Percentiles rank a stretch among this genome's conserved stretches.
These are phyloP conservation scores for Eutypa lata DNA, from an alignment of 2,329 filamentous ascomycete species.

Conservation along the genomic window DNA sequence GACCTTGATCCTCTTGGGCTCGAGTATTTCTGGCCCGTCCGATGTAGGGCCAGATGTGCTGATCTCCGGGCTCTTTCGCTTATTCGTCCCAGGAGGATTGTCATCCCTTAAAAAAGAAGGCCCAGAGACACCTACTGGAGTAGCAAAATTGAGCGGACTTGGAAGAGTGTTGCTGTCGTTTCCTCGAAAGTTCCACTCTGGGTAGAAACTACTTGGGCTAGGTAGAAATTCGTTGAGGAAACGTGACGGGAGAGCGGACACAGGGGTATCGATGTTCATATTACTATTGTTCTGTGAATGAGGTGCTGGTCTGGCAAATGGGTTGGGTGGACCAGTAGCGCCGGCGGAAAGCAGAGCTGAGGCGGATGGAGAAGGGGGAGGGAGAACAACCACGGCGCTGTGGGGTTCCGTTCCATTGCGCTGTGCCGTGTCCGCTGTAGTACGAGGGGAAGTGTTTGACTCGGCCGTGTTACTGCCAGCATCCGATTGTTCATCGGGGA, in stretches of 20 bases:
- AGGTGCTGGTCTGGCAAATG: conserved; percentile 83
- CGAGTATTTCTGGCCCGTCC: conserved; percentile 42
- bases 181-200: conserved; percentile 77
- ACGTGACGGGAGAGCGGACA: conserved; percentile 88
- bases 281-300: conserved; percentile 56
- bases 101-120: conserved; percentile 64
- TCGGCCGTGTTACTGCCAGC: conserved; percentile 70
- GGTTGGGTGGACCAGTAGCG: conserved; percentile 88
- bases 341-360: conserved; percentile 84
- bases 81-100: conserved; percentile 32
- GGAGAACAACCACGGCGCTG: conserved; percentile 72
- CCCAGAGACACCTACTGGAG: conserved; percentile 64
- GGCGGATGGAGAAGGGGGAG: conserved; percentile 88
- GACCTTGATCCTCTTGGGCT: conserved; percentile 52
- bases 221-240: conserved; percentile 89
- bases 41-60: conserved; percentile 35
- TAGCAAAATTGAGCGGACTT: conserved; percentile 89
- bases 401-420: conserved; percentile 51
- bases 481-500: conserved; percentile 87
- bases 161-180: conserved; percentile 81
- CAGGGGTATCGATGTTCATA: conserved; percentile 73
- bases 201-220: conserved; percentile 88
- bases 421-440: conserved; percentile 55
- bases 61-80: conserved; percentile 56
- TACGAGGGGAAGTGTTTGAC: conserved; percentile 59